Evolutionary conservation across 2,329 filamentous ascomycete genomes (phyloP), one percentile per base, ranked within the genome.

Genomic region (Colletotrichum simmondsii): DNA sequence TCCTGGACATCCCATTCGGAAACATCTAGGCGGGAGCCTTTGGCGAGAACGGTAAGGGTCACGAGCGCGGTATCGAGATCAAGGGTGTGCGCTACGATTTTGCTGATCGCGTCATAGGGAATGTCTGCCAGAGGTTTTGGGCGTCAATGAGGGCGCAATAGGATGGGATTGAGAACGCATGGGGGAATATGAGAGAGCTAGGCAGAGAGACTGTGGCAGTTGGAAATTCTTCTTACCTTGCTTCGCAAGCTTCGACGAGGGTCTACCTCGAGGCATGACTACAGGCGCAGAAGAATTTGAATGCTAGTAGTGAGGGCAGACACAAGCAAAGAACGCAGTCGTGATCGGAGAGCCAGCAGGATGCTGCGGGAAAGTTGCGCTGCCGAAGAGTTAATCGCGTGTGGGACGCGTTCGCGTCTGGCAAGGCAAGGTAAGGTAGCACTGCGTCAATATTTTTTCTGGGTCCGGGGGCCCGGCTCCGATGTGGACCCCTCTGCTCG

Each of bases 1-100:
- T 72, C 70, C 62, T 72, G 70, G 12, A 70, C 24, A 16, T 72
- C 70, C 70, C 70, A 72, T 56, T 72, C 70, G 10, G 70, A 72
- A 8, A 72, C 14, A 10, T 70, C 54, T 12, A 60, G 26, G 26
- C 60, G 66, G 14, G 37, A 49, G 35, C 32, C 54, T 28, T 65
- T 65, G 35, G 52, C 54, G 49, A 65, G 60, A 7, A 69, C 70
- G 19, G 61, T 70, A 28, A 72, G 54, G 22, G 70, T 70, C 22
- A 72, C 70, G 5, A 72, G 70, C 8, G 59, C 53, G 4, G 70
- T 70, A 6, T 70, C 46, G 46, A 56, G 60, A 14, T 72, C 60
- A 54, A 72, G 46, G 10, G 66, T 26, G 22, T 72, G 66, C 10
- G 30, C 35, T 22, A 65, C 22, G 11, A 72, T 65, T 30, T 72